phyloP scores from a whole-genome alignment of 768 basidiomycete genomes.

The Mycena epipterygia region DNA sequence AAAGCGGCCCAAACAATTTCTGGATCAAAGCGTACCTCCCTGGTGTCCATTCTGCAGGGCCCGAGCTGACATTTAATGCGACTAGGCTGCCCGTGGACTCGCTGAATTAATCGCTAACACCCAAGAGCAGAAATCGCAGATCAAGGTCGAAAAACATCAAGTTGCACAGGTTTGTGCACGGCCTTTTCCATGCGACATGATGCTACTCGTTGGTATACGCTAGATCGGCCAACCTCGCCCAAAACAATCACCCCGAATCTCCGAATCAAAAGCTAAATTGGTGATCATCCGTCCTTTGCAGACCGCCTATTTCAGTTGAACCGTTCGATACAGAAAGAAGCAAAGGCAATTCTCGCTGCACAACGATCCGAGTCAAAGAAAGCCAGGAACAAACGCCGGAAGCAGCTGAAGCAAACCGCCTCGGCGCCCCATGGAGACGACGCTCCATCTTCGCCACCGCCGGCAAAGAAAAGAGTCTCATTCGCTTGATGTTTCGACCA shows the following conservation, averaged over 20 bases:
- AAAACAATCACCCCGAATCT: constrained; percentile 43
- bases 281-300: constrained; percentile 45
- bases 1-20: constrained; percentile 51
- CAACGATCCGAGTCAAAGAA: constrained; percentile 30
- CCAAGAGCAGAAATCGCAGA: constrained; percentile 60
- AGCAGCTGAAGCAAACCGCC: constrained; percentile 17
- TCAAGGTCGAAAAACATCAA: constrained; percentile 56
- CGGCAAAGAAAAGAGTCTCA: constrained; percentile 32
- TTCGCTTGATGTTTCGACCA: constrained; percentile 30
- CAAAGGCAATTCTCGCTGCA: constrained; percentile 29
- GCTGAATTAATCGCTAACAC: constrained; percentile 61
- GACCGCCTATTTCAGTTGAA: constrained; percentile 6
- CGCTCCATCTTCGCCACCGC: not conserved
- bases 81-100: constrained; percentile 61
- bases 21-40: constrained; percentile 49
- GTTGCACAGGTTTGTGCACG: constrained; percentile 53
- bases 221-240: constrained; percentile 46
- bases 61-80: constrained; percentile 19
- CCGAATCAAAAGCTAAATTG: constrained; percentile 53
- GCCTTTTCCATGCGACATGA: constrained; percentile 32
- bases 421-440: constrained; percentile 2
- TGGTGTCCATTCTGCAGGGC: not conserved
- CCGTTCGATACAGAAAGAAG: constrained; percentile 23
- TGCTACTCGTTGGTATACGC: not conserved
- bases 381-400: constrained; percentile 32